These are phyloP conservation scores for Cenchrus purpureus DNA, from an alignment of 176 grass and related monocot genomes.

Conservation along the genomic window DNA sequence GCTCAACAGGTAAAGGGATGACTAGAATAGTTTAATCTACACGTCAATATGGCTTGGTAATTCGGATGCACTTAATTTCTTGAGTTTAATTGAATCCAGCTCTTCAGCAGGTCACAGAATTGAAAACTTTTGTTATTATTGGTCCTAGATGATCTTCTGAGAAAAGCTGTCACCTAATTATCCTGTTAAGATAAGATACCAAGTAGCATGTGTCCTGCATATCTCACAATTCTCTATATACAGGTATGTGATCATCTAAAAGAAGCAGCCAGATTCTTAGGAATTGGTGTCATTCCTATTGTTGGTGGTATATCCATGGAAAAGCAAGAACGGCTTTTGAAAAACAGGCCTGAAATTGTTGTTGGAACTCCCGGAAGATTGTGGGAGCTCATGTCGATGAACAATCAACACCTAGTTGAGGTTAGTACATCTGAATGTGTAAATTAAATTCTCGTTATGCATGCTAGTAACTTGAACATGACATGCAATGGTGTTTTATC, in stretches of 20 bases:
- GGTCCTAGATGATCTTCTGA: conserved; percentile 31
- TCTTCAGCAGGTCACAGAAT: background rate
- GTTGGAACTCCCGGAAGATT: conserved; percentile 95
- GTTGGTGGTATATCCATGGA: conserved; percentile 93
- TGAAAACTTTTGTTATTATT: background rate
- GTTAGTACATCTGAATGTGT: conserved; percentile 44
- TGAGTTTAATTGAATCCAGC: conserved; percentile 5
- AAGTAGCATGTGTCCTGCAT: background rate
- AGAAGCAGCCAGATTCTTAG: conserved; percentile 69
- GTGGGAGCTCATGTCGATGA: conserved; percentile 89
- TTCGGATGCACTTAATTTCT: background rate
- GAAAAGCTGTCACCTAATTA: background rate
- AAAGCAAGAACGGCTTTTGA: conserved; percentile 90
- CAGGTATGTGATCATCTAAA: conserved; percentile 95
- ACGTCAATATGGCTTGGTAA: background rate
- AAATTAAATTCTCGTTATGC: conserved; percentile 7
- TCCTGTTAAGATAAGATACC: background rate
- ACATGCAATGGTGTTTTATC: background rate
- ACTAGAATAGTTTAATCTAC: background rate
- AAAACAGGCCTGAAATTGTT: conserved; percentile 83
- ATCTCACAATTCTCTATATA: conserved; percentile 19
- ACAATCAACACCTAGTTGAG: conserved; percentile 79
- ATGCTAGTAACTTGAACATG: conserved; percentile 24
- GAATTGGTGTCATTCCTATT: conserved; percentile 76
- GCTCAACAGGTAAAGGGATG: conserved; percentile 70